A percentile compares a stretch with the other conserved stretches of the same genome.
phyloP scores from a whole-genome alignment of 371 early-diverging fungal species.

The Mucor velutinosus region DNA sequence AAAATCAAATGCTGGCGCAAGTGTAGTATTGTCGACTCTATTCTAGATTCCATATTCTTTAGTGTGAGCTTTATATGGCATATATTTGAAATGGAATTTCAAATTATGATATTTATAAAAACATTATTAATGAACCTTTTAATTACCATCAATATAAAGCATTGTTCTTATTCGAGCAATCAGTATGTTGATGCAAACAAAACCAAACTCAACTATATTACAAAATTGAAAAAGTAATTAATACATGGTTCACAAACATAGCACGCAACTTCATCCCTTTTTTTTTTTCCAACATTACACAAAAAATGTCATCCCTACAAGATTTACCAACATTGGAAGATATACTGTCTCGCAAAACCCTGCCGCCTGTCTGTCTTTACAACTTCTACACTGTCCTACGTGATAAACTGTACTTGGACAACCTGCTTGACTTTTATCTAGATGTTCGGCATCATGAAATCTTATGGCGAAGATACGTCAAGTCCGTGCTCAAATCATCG shows the following conservation, averaged over 20 bases:
- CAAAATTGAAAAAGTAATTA: neutral
- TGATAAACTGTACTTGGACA: conserved; percentile 59
- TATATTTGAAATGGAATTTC: neutral
- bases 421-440: conserved; percentile 69
- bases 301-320: neutral
- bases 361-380: conserved; percentile 70
- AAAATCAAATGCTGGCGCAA: too few species aligned
- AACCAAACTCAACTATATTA: neutral
- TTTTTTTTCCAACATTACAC: neutral
- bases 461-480: conserved; percentile 60
- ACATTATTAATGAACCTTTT: neutral
- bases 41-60: too few species aligned
- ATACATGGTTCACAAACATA: neutral
- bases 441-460: conserved; percentile 68
- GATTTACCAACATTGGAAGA: conserved; percentile 62
- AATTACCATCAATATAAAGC: neutral
- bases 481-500: conserved; percentile 27
- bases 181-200: neutral
- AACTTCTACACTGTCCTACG: conserved; percentile 70
- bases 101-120: neutral
- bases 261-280: neutral
- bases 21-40: too few species aligned
- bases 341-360: conserved; percentile 61
- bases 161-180: neutral
- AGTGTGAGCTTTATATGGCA: too few species aligned